These are phyloP conservation scores for Misopates orontium DNA, from an alignment of 257 asterid genomes.

Conservation along the genomic window DNA sequence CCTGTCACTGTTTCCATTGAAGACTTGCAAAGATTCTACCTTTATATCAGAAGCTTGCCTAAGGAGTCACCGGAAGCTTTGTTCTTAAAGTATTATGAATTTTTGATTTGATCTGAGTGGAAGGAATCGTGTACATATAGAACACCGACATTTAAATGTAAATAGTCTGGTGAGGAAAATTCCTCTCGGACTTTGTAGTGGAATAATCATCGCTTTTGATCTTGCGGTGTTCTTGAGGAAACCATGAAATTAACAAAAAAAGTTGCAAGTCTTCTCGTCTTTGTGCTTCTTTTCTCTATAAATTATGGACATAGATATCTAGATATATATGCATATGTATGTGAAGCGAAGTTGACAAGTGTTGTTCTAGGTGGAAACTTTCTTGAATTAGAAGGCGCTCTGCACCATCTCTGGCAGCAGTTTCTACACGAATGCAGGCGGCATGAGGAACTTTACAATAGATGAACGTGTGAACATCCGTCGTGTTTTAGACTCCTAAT, in stretches of 20 bases:
- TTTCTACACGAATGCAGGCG: too few species aligned
- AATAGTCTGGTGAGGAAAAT: slow-evolving; percentile 43
- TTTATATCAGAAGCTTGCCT: slow-evolving; percentile 66
- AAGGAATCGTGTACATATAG: slow-evolving; percentile 37
- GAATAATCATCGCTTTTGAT: slow-evolving; percentile 41
- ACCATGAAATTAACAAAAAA: slow-evolving; percentile 18
- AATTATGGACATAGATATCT: slow-evolving; percentile 7
- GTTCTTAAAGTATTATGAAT: slow-evolving; percentile 77
- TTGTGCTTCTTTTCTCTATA: slow-evolving; percentile 13
- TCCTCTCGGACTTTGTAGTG: slow-evolving; percentile 27
- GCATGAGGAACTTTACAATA: too few species aligned
- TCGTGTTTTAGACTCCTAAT: too few species aligned
- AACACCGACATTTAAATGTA: slow-evolving; percentile 55
- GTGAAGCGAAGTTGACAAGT: too few species aligned
- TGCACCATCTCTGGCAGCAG: too few species aligned
- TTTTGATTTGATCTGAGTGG: slow-evolving; percentile 52
- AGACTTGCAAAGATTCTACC: slow-evolving; percentile 66
- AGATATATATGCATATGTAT: too few species aligned
- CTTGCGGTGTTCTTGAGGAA: slow-evolving; percentile 34
- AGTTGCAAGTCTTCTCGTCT: slow-evolving; percentile 9
- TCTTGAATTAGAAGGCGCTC: too few species aligned
- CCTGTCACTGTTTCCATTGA: slow-evolving; percentile 53
- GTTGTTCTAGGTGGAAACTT: too few species aligned
- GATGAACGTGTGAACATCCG: too few species aligned
- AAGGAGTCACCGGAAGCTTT: slow-evolving; percentile 74